phyloP scores from a whole-genome alignment of 441 rosid species.

The Gossypium aridum region DNA sequence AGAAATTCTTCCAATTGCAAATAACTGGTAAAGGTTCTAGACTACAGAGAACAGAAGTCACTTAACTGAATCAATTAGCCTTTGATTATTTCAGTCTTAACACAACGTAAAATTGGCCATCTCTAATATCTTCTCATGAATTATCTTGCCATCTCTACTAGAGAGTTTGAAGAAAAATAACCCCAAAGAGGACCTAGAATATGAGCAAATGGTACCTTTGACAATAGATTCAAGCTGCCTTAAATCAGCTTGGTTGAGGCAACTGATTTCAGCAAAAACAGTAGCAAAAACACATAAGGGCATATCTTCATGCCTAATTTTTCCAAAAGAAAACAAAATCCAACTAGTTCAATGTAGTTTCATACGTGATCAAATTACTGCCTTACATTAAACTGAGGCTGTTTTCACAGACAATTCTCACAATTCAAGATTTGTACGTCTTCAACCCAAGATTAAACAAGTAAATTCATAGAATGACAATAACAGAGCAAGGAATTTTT shows the following conservation, averaged over 20 bases:
- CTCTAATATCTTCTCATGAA: background rate
- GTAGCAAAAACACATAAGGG: background rate
- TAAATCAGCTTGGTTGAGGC: background rate
- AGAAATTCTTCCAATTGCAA: background rate
- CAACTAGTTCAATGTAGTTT: background rate
- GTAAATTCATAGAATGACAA: background rate
- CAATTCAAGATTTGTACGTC: conserved; percentile 1
- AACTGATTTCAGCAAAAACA: background rate
- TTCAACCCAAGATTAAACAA: background rate
- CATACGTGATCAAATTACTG: background rate
- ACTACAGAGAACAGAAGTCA: background rate
- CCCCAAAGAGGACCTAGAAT: background rate
- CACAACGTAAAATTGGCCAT: background rate
- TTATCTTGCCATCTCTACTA: background rate
- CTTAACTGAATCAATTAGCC: background rate
- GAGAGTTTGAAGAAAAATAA: background rate
- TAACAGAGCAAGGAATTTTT: background rate
- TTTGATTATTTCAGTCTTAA: background rate
- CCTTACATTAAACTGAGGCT: background rate
- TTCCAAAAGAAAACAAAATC: background rate
- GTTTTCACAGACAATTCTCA: background rate
- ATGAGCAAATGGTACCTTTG: background rate
- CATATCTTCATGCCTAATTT: background rate
- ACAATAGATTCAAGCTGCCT: background rate
- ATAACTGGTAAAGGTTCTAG: background rate